Percentiles rank a stretch among this genome's conserved stretches.
Evolutionary conservation across 345 rosid genomes (phyloP).

Genomic region (Salix dunnii): DNA sequence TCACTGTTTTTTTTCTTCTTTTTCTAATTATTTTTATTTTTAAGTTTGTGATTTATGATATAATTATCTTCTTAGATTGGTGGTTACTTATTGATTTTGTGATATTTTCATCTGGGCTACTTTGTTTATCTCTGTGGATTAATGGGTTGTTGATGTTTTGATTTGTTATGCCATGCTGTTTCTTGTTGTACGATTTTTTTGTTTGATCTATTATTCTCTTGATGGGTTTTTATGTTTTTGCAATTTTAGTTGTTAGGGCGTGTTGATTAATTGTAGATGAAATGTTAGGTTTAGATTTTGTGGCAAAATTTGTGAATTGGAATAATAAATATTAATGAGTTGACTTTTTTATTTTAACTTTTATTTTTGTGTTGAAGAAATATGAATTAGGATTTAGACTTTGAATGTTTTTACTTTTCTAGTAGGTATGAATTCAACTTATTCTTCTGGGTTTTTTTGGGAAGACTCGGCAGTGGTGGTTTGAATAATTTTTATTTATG

Average conservation of each 20-base stretch:
- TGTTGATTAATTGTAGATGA: not conserved
- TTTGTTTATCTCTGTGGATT: not conserved
- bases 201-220: not conserved
- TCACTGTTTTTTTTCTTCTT: not conserved
- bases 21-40: not conserved
- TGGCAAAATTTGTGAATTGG: slow-evolving; percentile 5
- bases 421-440: not conserved
- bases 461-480: no score
- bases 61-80: not conserved
- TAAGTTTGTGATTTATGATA: not conserved
- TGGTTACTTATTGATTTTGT: not conserved
- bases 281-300: slow-evolving; percentile 12
- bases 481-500: not conserved
- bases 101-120: not conserved
- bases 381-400: not conserved
- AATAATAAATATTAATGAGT: slow-evolving; percentile 3
- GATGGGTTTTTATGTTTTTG: slow-evolving; percentile 1
- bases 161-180: slow-evolving; percentile 1
- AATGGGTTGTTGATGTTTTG: slow-evolving; percentile 1
- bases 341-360: slow-evolving; percentile 1
- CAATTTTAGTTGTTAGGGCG: not conserved
- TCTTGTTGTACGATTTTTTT: not conserved
- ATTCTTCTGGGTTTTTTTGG: no score
- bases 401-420: not conserved
- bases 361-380: not conserved